Conservation (phyloP, 164 flowering plant species). For the Echeveria elegans region DNA sequence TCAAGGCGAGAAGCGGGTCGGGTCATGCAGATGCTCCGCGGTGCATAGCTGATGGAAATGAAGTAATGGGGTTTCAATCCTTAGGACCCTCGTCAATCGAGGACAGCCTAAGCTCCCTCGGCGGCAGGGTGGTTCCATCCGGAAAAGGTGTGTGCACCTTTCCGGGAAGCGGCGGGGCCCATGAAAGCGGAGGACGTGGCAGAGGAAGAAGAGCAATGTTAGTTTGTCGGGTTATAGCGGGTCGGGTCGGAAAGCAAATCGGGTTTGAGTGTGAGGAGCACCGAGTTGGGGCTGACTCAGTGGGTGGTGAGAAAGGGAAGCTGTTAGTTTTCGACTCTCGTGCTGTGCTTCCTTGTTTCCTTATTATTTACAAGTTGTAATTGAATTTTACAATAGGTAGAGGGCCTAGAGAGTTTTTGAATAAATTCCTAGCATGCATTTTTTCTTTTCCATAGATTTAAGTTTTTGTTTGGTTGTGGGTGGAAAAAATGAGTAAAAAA, state of each 20-base stretch:
- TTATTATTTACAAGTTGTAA: slow-evolving; percentile 75
- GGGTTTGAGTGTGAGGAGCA: slow-evolving; percentile 33
- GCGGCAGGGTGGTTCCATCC: slow-evolving; percentile 30
- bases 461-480: too few species aligned
- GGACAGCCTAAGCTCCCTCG: slow-evolving; percentile 11
- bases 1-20: slow-evolving; percentile 40
- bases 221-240: slow-evolving; percentile 93
- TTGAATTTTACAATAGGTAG: slow-evolving; percentile 2
- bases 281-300: slow-evolving; percentile 67
- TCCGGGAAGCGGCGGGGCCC: slow-evolving; percentile 75
- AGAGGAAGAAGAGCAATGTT: slow-evolving; percentile 78
- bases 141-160: slow-evolving; percentile 59
- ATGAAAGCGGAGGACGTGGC: slow-evolving; percentile 73
- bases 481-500: too few species aligned
- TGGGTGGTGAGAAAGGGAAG: slow-evolving; percentile 65
- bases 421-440: too few species aligned
- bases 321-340: slow-evolving; percentile 78
- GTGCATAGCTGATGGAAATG: slow-evolving; percentile 94
- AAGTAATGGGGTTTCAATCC: slow-evolving; percentile 85
- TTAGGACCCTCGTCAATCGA: slow-evolving; percentile 44
- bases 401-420: too few species aligned
- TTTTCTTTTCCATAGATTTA: too few species aligned
- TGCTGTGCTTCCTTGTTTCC: slow-evolving; percentile 91
- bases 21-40: slow-evolving; percentile 48
- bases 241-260: slow-evolving; percentile 50